These are phyloP conservation scores for Phytophthora tentaculata DNA, from an alignment of 352 stramenopile species.

Conservation along the genomic window DNA sequence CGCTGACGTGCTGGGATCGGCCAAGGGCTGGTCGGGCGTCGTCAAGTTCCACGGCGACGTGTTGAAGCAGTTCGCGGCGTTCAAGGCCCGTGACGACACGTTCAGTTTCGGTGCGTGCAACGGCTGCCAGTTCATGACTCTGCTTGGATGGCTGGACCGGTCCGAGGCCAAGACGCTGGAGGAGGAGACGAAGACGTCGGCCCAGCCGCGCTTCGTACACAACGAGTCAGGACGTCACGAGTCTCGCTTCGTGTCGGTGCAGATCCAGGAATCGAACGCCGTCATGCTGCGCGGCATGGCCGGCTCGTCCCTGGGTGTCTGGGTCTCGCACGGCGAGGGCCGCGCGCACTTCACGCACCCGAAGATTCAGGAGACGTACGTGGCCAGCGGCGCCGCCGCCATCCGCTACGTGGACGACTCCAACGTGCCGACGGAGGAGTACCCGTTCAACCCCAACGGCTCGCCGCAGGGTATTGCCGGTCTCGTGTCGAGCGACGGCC, in stretches of 20 bases:
- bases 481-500: constrained; percentile 96
- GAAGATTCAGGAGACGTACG: constrained; percentile 88
- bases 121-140: constrained; percentile 99
- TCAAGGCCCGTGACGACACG: constrained; percentile 95
- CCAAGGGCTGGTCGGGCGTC: constrained; percentile 98
- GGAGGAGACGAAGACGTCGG: constrained; percentile 57
- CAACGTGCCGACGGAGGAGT: constrained; percentile 94
- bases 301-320: constrained; percentile 97
- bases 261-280: constrained; percentile 94
- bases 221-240: constrained; percentile 97
- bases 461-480: constrained; percentile 96
- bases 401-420: constrained; percentile 98
- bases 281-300: constrained; percentile 99
- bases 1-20: constrained; percentile 98
- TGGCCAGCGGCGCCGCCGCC: constrained; percentile 93
- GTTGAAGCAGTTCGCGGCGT: constrained; percentile 96
- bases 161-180: constrained; percentile 63
- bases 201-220: constrained; percentile 96
- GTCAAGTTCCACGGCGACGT: constrained; percentile 98
- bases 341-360: constrained; percentile 96
- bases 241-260: constrained; percentile 96
- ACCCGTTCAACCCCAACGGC: constrained; percentile 99
- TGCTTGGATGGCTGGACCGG: constrained; percentile 96
- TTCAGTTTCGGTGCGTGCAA: constrained; percentile 99
- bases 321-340: constrained; percentile 95